Percentiles rank a stretch among this genome's conserved stretches.
phyloP scores from a whole-genome alignment of 306 rosid genomes.

The Dicorynia guianensis region DNA sequence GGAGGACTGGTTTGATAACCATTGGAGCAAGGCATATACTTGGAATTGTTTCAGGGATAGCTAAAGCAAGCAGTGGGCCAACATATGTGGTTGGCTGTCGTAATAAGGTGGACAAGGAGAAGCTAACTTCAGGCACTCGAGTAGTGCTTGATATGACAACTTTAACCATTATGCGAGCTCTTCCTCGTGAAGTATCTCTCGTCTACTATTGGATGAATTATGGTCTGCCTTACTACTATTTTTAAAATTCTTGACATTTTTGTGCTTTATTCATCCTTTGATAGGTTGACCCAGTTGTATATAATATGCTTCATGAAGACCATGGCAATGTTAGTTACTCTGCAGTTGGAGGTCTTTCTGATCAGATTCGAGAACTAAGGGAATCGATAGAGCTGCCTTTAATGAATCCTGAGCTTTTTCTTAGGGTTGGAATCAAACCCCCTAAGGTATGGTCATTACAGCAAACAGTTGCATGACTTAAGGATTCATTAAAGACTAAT shows the following conservation, averaged over 20 bases:
- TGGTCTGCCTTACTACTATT: background rate
- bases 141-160: constrained; percentile 40
- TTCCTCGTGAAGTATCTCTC: constrained; percentile 17
- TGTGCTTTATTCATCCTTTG: background rate
- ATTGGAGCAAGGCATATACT: background rate
- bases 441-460: constrained; percentile 52
- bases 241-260: constrained; percentile 3
- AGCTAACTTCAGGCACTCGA: constrained; percentile 25
- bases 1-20: background rate
- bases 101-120: constrained; percentile 19
- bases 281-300: constrained; percentile 67
- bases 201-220: background rate
- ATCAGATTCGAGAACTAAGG: constrained; percentile 67
- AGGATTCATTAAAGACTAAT: background rate
- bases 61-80: constrained; percentile 34
- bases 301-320: constrained; percentile 74
- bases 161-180: constrained; percentile 19
- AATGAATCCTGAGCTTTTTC: constrained; percentile 70
- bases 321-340: constrained; percentile 76
- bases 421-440: constrained; percentile 72
- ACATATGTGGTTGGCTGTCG: constrained; percentile 34
- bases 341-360: constrained; percentile 68
- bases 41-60: background rate
- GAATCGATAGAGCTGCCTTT: constrained; percentile 68
- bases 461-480: background rate